Conservation (phyloP, 179 eudicot genomes). For the Kewa caespitosa region DNA sequence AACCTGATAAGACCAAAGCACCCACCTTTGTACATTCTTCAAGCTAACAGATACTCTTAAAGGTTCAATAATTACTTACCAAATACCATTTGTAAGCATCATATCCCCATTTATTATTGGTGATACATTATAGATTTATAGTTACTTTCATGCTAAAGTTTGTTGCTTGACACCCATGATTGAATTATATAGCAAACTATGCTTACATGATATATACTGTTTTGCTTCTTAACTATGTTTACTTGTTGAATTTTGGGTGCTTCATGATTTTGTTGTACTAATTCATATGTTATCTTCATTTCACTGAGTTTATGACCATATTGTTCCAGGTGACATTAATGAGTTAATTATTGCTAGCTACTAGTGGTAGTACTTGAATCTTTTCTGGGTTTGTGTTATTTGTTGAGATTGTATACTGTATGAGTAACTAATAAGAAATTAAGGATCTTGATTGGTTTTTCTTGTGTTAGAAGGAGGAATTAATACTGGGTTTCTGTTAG, state of each 20-base stretch:
- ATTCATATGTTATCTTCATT: too few relatives aligned
- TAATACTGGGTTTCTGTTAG: neutral
- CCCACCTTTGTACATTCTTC: too few relatives aligned
- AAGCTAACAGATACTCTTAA: too few relatives aligned
- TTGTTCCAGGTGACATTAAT: neutral
- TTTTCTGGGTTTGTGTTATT: neutral
- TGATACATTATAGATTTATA: neutral
- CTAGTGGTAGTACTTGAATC: neutral
- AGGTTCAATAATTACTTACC: neutral
- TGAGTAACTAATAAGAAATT: too few relatives aligned
- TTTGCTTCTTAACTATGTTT: too few relatives aligned
- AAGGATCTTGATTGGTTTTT: neutral
- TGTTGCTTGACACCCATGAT: neutral
- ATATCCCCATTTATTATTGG: constrained; percentile 1
- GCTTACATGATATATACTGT: too few relatives aligned
- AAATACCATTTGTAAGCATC: constrained; percentile 11
- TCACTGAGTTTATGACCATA: neutral
- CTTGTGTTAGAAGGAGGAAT: neutral
- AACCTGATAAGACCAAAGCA: too few relatives aligned
- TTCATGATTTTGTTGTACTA: too few relatives aligned
- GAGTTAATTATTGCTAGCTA: neutral
- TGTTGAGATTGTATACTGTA: neutral
- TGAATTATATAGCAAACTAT: neutral
- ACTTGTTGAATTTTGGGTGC: too few relatives aligned
- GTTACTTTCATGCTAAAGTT: constrained; percentile 1